A percentile compares a stretch with the other conserved stretches of the same genome.
Evolutionary conservation across 805 yeast genomes (phyloP).

Genomic region (Priceomyces fermenticarens): DNA sequence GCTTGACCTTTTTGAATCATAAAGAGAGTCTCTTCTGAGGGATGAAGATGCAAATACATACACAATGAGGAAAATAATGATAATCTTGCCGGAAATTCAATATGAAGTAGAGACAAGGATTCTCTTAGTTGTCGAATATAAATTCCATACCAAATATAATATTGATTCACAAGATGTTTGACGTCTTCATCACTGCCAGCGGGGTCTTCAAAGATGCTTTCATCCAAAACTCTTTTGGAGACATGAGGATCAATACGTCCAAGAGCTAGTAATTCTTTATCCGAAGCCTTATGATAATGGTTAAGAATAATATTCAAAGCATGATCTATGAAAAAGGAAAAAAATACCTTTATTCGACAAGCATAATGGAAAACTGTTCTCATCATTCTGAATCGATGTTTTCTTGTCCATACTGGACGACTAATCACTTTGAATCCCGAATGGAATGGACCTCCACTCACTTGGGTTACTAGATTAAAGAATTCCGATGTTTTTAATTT

Average conservation of each 20-base stretch:
- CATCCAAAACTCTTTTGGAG: too few relatives aligned
- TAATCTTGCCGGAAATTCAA: slow-evolving; percentile 36
- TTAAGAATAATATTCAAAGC: slow-evolving; percentile 27
- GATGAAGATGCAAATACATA: slow-evolving; percentile 28
- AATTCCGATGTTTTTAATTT: slow-evolving; percentile 9
- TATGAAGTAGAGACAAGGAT: slow-evolving; percentile 25
- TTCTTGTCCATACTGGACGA: slow-evolving; percentile 25
- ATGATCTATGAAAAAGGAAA: slow-evolving; percentile 36
- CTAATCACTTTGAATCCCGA: background rate
- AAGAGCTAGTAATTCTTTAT: too few relatives aligned
- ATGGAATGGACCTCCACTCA: background rate
- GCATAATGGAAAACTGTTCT: slow-evolving; percentile 25
- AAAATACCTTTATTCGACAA: slow-evolving; percentile 26
- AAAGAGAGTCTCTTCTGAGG: slow-evolving; percentile 29
- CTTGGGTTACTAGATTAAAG: background rate
- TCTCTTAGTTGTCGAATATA: slow-evolving; percentile 32
- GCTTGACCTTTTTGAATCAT: slow-evolving; percentile 35
- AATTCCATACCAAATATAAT: slow-evolving; percentile 33
- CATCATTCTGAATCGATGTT: slow-evolving; percentile 26
- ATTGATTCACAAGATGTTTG: slow-evolving; percentile 26
- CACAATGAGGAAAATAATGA: slow-evolving; percentile 36
- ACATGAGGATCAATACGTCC: too few relatives aligned
- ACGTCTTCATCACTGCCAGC: slow-evolving; percentile 17
- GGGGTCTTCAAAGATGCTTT: too few relatives aligned
- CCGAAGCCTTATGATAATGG: slow-evolving; percentile 8